Evolutionary conservation across 169 alveolate genomes (phyloP).

Genomic region (Eimeria necatrix): DNA sequence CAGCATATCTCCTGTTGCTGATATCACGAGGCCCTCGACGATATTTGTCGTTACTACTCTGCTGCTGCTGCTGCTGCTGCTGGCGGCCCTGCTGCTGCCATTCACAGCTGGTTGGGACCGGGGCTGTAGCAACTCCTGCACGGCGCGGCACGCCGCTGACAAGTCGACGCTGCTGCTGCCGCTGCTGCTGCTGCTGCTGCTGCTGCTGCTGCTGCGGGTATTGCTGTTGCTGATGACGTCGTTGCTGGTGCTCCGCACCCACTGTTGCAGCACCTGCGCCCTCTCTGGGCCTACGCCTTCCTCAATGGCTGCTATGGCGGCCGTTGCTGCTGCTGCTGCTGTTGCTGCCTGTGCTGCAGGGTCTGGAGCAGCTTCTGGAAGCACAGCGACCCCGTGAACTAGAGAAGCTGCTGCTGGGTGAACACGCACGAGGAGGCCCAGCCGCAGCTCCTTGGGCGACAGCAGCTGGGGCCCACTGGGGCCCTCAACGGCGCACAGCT

Average conservation of each 20-base stretch:
- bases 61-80: conserved; percentile 44
- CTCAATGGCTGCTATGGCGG: background rate
- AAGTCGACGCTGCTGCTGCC: conserved; percentile 27
- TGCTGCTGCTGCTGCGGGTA: background rate
- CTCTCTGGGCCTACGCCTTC: background rate
- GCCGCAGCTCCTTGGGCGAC: conserved; percentile 58
- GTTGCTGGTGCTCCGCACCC: background rate
- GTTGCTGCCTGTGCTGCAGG: conserved; percentile 24
- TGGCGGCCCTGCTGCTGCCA: background rate
- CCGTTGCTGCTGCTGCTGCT: background rate
- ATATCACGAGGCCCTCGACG: conserved; percentile 36
- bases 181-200: conserved; percentile 11
- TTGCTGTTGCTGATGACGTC: background rate
- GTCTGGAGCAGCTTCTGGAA: conserved; percentile 49
- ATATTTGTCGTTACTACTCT: conserved; percentile 9
- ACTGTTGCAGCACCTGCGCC: background rate
- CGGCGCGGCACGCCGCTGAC: conserved; percentile 9
- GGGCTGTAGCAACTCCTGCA: conserved; percentile 3
- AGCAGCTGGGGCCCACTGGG: conserved; percentile 45
- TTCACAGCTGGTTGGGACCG: background rate
- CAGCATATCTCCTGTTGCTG: conserved; percentile 40
- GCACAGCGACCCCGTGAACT: conserved; percentile 3
- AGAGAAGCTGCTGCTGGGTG: conserved; percentile 76
- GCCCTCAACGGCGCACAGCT: conserved; percentile 10
- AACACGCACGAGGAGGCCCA: conserved; percentile 69